Base-by-base conservation (phyloP, 495 filamentous ascomycete species). In the Evansstolkia leycettana region DNA sequence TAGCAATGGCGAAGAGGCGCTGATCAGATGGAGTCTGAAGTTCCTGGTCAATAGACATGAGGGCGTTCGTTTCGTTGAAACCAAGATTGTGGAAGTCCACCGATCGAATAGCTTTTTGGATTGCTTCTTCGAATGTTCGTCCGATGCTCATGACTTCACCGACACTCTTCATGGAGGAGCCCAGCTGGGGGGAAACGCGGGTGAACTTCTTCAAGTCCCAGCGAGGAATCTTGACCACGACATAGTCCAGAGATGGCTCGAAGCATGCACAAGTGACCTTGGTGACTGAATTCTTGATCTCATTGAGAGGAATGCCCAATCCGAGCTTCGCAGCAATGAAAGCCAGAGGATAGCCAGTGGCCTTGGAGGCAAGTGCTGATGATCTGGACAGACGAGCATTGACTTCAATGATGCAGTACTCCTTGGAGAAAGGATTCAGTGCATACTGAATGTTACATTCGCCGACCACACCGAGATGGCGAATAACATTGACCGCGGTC, bases 131-230 rank as follows among this genome's bases (percentile, higher is more conserved):
- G 39, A 98, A 98, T 0, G 85, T 92, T 42, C 90, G 68, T 38
- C 90, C 90, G 49, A 98, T 95, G 48, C 82, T 87, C 90, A 98
- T 96, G 37, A 98, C 90, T 55, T 98, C 90, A 48, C 90, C 90
- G 29, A 98, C 87, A 69, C 85, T 93, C 82, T 98, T 98, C 90
- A 98, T 98, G 10, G 90, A 95, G 6, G 90, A 96, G 23, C 82
- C 85, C 5, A 98, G 78, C 59, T 87, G 76, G 2, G 86, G 95
- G 6, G 89, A 95, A 13, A 96, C 90, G 37, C 90, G 79, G 17
- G 82, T 89, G 62, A 98, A 98, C 60, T 98, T 98, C 69, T 96
- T 96, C 42, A 98, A 59, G 62, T 98, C 90, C 90, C 90, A 98
- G 40, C 90, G 74, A 13, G 90, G 90, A 61, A 98, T 98, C 71